These are phyloP conservation scores for Sarocladiaceae sp. DNA, from an alignment of 2,329 filamentous ascomycete genomes.

Conservation along the genomic window DNA sequence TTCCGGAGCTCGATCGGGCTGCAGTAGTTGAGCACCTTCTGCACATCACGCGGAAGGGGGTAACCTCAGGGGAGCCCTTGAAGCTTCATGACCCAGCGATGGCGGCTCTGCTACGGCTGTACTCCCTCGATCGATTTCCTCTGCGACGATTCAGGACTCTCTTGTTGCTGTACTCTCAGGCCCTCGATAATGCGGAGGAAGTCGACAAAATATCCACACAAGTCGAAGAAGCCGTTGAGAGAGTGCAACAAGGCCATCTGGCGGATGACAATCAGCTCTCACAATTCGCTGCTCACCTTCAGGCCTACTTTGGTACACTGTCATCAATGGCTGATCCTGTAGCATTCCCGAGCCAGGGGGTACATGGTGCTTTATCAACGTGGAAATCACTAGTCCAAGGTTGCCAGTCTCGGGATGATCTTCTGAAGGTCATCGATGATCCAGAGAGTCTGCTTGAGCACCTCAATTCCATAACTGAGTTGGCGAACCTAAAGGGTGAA, in stretches of 20 bases:
- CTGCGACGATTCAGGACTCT: conserved; percentile 49
- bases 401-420: conserved; percentile 33
- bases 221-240: conserved; percentile 31
- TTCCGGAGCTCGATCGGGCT: conserved; percentile 48
- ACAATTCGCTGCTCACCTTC: conserved; percentile 44
- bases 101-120: conserved; percentile 44
- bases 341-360: conserved; percentile 23
- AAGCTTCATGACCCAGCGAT: conserved; percentile 42
- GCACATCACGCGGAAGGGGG: conserved; percentile 35
- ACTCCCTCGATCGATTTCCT: conserved; percentile 45
- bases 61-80: conserved; percentile 28
- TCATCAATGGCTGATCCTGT: conserved; percentile 27
- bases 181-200: conserved; percentile 39
- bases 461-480: conserved; percentile 46
- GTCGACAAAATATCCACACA: conserved; percentile 35
- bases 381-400: conserved; percentile 41
- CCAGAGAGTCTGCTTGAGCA: conserved; percentile 44
- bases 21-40: conserved; percentile 59
- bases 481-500: conserved; percentile 47
- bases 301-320: conserved; percentile 40
- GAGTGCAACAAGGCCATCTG: conserved; percentile 30
- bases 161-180: conserved; percentile 42
- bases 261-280: conserved; percentile 41
- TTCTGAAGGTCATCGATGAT: conserved; percentile 45
- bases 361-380: conserved; percentile 31